Conservation (phyloP, 2,329 filamentous ascomycete genomes). For the Colletotrichum gloeosporioides region DNA sequence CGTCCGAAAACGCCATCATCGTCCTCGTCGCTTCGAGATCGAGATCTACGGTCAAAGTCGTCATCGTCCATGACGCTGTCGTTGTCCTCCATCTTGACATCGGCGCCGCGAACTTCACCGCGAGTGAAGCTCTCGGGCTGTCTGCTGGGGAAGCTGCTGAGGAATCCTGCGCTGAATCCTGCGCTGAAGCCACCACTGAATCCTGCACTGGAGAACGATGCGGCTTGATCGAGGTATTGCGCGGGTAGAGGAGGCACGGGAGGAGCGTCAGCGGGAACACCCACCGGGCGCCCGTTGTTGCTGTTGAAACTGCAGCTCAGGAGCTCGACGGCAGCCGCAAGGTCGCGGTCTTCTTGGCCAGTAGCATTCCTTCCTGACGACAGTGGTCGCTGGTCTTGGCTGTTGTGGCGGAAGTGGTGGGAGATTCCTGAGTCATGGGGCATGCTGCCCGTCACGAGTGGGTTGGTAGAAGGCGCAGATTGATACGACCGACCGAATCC, state of each 20-base stretch:
- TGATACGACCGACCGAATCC: conserved; percentile 82
- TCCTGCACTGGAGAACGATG: conserved; percentile 62
- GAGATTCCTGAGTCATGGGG: conserved; percentile 54
- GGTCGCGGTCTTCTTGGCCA: conserved; percentile 83
- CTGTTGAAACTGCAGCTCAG: conserved; percentile 92
- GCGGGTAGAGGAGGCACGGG: conserved; percentile 87
- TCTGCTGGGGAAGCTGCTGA: conserved; percentile 66
- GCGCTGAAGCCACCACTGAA: conserved; percentile 50
- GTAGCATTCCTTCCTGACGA: conserved; percentile 79
- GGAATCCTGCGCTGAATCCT: conserved; percentile 64
- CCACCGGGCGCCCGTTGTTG: conserved; percentile 64
- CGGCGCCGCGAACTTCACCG: conserved; percentile 57
- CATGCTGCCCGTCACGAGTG: conserved; percentile 53
- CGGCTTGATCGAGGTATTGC: conserved; percentile 72
- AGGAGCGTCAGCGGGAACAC: conserved; percentile 75
- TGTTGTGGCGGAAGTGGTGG: conserved; percentile 73
- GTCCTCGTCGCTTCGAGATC: conserved; percentile 80
- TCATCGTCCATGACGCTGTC: conserved; percentile 70
- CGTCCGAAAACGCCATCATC: conserved; percentile 95
- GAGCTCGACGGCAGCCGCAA: conserved; percentile 89
- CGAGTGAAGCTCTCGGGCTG: conserved; percentile 71
- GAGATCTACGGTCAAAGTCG: conserved; percentile 66
- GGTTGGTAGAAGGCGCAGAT: conserved; percentile 65
- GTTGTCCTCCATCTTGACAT: conserved; percentile 73
- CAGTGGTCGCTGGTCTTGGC: conserved; percentile 71